phyloP scores from a whole-genome alignment of 805 yeast species.

The Cyberlindnera mrakii region DNA sequence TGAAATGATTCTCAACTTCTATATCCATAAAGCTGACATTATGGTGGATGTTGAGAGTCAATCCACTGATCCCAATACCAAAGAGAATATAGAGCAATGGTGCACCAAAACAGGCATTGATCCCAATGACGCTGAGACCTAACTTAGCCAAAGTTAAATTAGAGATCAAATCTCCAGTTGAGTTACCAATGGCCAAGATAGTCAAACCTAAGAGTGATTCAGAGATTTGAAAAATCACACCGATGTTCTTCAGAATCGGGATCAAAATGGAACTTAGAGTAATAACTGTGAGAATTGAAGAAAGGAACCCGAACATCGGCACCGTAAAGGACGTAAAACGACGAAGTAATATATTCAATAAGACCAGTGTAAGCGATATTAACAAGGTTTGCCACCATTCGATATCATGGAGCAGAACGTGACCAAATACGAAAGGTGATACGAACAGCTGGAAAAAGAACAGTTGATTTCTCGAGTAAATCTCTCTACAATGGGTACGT shows the following conservation, averaged over 20 bases:
- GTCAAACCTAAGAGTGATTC: constrained; percentile 85
- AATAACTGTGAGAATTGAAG: constrained; percentile 66
- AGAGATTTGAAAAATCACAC: constrained; percentile 53
- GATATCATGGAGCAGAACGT: neutral
- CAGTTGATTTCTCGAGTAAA: constrained; percentile 9
- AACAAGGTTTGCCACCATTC: neutral
- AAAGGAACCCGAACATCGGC: constrained; percentile 54
- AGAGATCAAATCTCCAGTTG: constrained; percentile 83
- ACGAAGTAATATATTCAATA: neutral
- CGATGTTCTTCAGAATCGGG: constrained; percentile 51
- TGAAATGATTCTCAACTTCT: constrained; percentile 18
- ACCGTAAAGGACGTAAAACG: constrained; percentile 1
- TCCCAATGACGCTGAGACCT: constrained; percentile 84
- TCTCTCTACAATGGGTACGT: neutral
- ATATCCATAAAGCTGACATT: constrained; percentile 6
- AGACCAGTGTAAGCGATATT: neutral
- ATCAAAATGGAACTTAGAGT: constrained; percentile 67
- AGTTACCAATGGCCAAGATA: constrained; percentile 86
- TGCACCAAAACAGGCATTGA: constrained; percentile 95
- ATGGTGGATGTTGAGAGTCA: constrained; percentile 33
- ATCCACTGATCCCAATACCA: constrained; percentile 75
- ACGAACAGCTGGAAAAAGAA: constrained; percentile 26
- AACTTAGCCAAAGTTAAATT: constrained; percentile 72
- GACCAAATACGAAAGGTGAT: constrained; percentile 11
- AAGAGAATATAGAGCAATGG: constrained; percentile 74